These are phyloP conservation scores for Striga hermonthica DNA, from an alignment of 305 asterid species.

Conservation along the genomic window DNA sequence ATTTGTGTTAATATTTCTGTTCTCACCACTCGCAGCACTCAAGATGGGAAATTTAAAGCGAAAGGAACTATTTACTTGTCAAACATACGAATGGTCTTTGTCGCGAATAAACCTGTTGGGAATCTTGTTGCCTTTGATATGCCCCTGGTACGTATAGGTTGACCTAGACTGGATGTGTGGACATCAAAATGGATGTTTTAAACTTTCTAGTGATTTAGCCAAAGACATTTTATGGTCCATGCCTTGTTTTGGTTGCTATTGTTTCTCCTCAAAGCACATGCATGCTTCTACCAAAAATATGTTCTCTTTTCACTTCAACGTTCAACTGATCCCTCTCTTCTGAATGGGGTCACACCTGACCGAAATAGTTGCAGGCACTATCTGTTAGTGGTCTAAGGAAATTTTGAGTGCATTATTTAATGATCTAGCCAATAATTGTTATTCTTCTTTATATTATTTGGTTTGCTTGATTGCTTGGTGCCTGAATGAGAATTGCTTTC, in stretches of 20 bases:
- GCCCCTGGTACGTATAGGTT: conserved; percentile 70
- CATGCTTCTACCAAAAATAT: background rate
- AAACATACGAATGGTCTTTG: conserved; percentile 89
- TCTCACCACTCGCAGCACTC: conserved; percentile 40
- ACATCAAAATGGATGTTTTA: background rate
- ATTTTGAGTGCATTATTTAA: background rate
- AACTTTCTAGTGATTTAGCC: background rate
- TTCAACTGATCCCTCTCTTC: background rate
- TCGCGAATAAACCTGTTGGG: conserved; percentile 67
- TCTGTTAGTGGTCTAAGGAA: background rate
- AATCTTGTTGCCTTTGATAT: conserved; percentile 72
- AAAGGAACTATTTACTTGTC: conserved; percentile 88
- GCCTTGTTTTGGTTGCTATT: background rate
- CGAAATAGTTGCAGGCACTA: background rate
- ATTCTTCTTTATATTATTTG: no score
- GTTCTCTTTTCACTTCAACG: background rate
- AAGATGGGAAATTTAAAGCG: conserved; percentile 71
- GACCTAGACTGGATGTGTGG: conserved; percentile 16
- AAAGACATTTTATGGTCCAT: conserved; percentile 10
- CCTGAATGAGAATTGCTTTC: no score
- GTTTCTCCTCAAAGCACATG: background rate
- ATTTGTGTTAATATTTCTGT: conserved; percentile 13
- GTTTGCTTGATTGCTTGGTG: no score
- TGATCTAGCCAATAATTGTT: no score
- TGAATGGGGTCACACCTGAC: no score